Evolutionary conservation across 2,329 filamentous ascomycete genomes (phyloP).

Genomic region (Sclerotinia trifoliorum): DNA sequence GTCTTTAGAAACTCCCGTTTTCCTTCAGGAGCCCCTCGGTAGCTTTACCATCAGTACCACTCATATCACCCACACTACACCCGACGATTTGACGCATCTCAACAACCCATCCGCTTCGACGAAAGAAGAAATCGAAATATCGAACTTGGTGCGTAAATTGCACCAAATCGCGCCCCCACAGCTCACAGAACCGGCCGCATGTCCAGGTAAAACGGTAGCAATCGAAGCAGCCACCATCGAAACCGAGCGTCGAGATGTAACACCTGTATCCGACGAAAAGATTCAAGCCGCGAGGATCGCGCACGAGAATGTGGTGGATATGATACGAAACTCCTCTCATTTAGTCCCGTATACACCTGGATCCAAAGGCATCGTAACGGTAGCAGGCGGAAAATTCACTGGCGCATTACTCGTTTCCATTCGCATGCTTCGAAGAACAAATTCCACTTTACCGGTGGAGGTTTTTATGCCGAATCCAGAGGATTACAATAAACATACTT

Average conservation of each 20-base stretch:
- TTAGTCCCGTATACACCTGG: slow-evolving; percentile 6
- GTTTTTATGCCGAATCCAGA: slow-evolving; percentile 42
- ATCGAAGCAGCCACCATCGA: slow-evolving; percentile 9
- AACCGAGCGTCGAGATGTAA: slow-evolving; percentile 17
- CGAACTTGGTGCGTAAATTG: slow-evolving; percentile 3
- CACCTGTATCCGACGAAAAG: slow-evolving; percentile 14
- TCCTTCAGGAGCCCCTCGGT: neutral
- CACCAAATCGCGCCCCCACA: neutral
- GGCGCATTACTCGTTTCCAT: slow-evolving; percentile 43
- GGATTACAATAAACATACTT: slow-evolving; percentile 42
- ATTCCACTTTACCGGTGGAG: slow-evolving; percentile 44
- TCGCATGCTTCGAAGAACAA: slow-evolving; percentile 44
- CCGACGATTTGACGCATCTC: neutral
- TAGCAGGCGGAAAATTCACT: slow-evolving; percentile 41
- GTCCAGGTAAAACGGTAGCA: neutral
- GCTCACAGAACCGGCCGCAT: neutral
- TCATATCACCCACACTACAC: neutral
- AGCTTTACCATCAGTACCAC: slow-evolving; percentile 5
- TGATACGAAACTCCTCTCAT: slow-evolving; percentile 3
- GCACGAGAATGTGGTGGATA: slow-evolving; percentile 1
- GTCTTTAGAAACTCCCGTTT: slow-evolving; percentile 12
- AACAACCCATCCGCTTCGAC: neutral
- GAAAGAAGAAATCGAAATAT: neutral
- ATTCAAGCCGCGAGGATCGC: neutral
- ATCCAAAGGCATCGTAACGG: slow-evolving; percentile 45